phyloP scores from a whole-genome alignment of 139 green algal species.

The Chlorokybus atmophyticus region DNA sequence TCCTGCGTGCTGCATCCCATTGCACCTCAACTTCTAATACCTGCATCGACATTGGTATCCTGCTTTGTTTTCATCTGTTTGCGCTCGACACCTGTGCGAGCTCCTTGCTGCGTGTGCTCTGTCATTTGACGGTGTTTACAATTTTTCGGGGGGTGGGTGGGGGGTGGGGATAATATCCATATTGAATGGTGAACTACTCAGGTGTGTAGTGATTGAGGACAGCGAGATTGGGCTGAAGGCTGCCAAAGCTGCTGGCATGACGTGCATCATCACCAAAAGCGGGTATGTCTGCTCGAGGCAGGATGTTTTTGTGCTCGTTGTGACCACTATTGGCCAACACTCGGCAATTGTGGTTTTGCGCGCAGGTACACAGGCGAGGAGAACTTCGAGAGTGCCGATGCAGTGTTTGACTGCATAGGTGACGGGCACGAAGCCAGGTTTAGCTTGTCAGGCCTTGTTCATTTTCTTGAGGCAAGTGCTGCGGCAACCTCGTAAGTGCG shows the following conservation, averaged over 20 bases:
- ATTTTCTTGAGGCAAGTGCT: no score
- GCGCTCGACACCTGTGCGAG: no score
- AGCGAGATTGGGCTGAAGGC: constrained; percentile 74
- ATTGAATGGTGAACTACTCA: constrained; percentile 11
- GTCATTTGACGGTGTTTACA: no score
- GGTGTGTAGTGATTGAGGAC: constrained; percentile 90
- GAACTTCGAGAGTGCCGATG: constrained; percentile 27
- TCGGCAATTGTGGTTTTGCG: neutral
- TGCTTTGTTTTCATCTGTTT: no score
- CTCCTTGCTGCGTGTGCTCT: no score
- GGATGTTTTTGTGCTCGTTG: neutral
- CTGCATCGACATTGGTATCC: no score
- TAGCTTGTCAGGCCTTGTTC: constrained; percentile 43
- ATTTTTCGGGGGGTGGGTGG: no score
- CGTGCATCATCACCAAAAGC: constrained; percentile 56
- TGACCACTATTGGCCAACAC: neutral
- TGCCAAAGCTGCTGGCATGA: constrained; percentile 88
- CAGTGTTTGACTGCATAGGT: constrained; percentile 71
- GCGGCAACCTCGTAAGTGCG: no score
- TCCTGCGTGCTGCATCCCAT: no score
- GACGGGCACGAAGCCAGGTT: constrained; percentile 61
- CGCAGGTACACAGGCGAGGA: constrained; percentile 26
- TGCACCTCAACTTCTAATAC: no score
- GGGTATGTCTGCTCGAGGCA: constrained; percentile 38
- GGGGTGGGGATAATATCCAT: no score